Percentiles rank a stretch among this genome's conserved stretches.
These are phyloP conservation scores for Citrus sp. DNA, from an alignment of 345 rosid species.

Conservation along the genomic window DNA sequence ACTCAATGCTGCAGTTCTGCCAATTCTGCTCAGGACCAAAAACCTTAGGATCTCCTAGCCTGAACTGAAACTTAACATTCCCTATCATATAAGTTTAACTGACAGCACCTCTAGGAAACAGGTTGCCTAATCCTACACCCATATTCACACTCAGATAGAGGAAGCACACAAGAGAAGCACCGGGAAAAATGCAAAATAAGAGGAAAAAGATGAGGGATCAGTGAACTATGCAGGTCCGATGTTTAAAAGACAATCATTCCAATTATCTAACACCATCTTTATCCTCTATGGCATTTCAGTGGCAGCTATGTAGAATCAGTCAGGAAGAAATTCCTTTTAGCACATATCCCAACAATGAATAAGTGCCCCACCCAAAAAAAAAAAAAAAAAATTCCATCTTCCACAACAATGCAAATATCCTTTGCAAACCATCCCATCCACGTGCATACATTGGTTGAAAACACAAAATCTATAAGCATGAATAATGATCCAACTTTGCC, in stretches of 20 bases:
- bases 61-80: conserved; percentile 1
- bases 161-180: neutral
- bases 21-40: neutral
- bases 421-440: neutral
- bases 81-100: neutral
- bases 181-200: neutral
- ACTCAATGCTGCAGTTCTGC: neutral
- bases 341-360: neutral
- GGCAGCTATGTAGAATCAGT: neutral
- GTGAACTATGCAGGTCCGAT: neutral
- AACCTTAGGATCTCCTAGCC: neutral
- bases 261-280: neutral
- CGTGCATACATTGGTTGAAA: neutral
- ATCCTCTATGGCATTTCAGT: neutral
- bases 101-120: neutral
- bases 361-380: neutral
- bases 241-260: neutral
- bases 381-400: neutral
- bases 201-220: neutral
- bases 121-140: neutral
- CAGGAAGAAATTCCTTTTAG: neutral
- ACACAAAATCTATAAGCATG: neutral
- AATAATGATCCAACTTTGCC: neutral
- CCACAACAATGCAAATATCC: neutral
- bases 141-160: neutral